Percentiles rank a stretch among this genome's conserved stretches.
Conservation (phyloP, 1,284 basidiomycete genomes). For the Hymenochaete sp. region DNA sequence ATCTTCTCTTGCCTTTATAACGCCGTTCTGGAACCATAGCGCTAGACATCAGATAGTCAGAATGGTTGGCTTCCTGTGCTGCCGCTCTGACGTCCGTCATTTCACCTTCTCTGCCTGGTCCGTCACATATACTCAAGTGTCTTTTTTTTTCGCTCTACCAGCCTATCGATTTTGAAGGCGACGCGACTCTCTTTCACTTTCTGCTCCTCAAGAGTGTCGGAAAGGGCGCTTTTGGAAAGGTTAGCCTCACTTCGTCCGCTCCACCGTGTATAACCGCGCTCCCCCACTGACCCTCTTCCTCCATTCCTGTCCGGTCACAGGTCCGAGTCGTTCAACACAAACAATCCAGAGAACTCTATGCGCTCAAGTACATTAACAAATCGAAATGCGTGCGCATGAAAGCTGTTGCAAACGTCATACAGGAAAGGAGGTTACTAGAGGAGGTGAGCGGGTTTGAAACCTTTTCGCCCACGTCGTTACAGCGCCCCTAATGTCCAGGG, state of each 20-base stretch:
- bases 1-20: too few species aligned
- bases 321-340: conserved; percentile 99
- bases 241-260: conserved; percentile 27
- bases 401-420: conserved; percentile 93
- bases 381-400: conserved; percentile 96
- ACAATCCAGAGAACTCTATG: conserved; percentile 89
- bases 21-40: too few species aligned
- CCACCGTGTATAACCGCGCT: not conserved
- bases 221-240: conserved; percentile 98
- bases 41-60: too few species aligned
- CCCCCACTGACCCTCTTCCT: not conserved
- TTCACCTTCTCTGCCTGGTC: conserved; percentile 11
- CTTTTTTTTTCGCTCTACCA: conserved; percentile 28
- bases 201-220: conserved; percentile 89
- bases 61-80: conserved; percentile 86
- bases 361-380: conserved; percentile 99
- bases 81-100: conserved; percentile 62
- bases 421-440: conserved; percentile 86
- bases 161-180: conserved; percentile 97
- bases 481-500: not conserved
- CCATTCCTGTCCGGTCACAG: conserved; percentile 33
- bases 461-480: not conserved
- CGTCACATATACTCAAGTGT: not conserved
- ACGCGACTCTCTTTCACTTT: conserved; percentile 97
- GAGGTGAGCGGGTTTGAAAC: conserved; percentile 49